Evolutionary conservation across 2,329 filamentous ascomycete genomes (phyloP).

Genomic region (Colletotrichum salicis): DNA sequence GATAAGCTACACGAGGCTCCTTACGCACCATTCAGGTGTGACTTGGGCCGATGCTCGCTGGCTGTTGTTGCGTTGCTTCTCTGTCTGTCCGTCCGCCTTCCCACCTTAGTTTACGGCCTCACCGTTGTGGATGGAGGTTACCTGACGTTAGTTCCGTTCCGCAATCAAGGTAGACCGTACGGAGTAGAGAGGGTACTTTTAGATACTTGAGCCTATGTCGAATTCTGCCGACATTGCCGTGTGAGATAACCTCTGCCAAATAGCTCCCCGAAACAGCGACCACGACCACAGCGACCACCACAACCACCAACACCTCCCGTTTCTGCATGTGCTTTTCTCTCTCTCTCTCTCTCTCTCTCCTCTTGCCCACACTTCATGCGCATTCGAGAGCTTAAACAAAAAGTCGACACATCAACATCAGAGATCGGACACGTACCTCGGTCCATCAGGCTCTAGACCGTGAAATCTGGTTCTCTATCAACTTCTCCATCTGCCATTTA

Average conservation of each 20-base stretch:
- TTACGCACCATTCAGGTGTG: conserved; percentile 26
- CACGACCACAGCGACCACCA: not conserved
- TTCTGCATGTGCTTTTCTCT: conserved; percentile 26
- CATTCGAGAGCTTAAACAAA: conserved; percentile 14
- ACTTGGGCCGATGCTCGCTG: conserved; percentile 8
- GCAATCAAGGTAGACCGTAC: not conserved
- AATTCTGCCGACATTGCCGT: not conserved
- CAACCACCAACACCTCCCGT: not conserved
- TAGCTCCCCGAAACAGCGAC: conserved; percentile 1
- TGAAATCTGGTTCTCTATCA: conserved; percentile 21
- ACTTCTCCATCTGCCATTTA: conserved; percentile 3
- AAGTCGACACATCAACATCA: conserved; percentile 5
- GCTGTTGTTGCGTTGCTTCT: no score
- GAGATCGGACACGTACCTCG: conserved; percentile 20
- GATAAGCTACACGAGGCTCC: not conserved
- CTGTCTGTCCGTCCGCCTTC: not conserved
- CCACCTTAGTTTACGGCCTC: not conserved
- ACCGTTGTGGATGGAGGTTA: conserved; percentile 21
- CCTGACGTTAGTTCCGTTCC: conserved; percentile 21
- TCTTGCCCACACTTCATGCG: conserved; percentile 8
- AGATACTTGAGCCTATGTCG: conserved; percentile 5
- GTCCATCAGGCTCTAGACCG: conserved; percentile 25
- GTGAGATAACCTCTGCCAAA: not conserved
- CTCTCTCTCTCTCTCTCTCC: not conserved
- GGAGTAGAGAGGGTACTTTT: not conserved